Base-by-base conservation (phyloP, 2,329 filamentous ascomycete genomes). In the Botrytis aclada region DNA sequence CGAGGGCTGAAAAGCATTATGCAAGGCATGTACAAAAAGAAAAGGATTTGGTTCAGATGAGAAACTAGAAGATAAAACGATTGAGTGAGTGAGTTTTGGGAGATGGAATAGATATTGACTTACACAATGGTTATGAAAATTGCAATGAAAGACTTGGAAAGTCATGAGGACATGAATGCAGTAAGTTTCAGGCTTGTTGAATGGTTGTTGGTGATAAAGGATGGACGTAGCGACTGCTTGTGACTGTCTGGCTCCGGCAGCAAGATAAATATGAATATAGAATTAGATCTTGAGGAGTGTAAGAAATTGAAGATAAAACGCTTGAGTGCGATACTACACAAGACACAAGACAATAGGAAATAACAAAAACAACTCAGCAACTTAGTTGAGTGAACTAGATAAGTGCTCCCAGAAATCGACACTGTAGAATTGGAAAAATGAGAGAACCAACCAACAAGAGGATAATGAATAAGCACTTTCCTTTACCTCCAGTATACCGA, bases 61-160 rank as follows among this genome's bases (percentile, higher is more conserved):
- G 41, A 16, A 51, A 39, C 70, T 72, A 14, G 25, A 72, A 12
- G 18, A 32, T 29, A n/a, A 1, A 22, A 39, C 1, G 8, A 16
- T n/a, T 37, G 9, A 16, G 9, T 14, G n/a, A 6, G 37, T 39
- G 4, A 5, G 6, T 6, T 12, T 18, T 37, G 3, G 22, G 20
- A 16, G n/a, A 20, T 34, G 3, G 4, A 7, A 58, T 20, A 3
- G 14, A 18, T 18, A 32, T 22, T 8, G 8, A 72, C 51, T 47
- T 47, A 72, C 32, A 72, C 70, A 41, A 32, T 72, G 51, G 8
- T 60, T 61, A 8, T 69, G 41, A 25, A 29, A 61, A 32, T 4
- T 69, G 54, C 41, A 51, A 41, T 25, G 29, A 22, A 67, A 47
- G 43, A 61, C 22, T n/a, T 67, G 62, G 32, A 61, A 67, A 47